phyloP scores from a whole-genome alignment of 2,329 filamentous ascomycete genomes.

The Anisogramma anomala region DNA sequence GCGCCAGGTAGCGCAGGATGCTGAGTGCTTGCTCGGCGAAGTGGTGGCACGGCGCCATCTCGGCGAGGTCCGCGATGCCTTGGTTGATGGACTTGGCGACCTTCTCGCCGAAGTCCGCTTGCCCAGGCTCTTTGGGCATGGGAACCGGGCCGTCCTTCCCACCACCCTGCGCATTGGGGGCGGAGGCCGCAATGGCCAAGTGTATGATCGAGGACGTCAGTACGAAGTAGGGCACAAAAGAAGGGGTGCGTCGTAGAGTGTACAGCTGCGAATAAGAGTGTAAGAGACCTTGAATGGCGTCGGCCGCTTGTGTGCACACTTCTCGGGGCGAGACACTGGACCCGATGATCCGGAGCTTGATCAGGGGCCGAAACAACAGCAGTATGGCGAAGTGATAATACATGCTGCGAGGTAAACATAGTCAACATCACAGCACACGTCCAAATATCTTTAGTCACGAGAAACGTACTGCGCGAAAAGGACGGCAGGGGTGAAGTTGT shows the following conservation, averaged over 20 bases:
- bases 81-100: constrained; percentile 37
- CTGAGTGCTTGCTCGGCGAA: constrained; percentile 50
- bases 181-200: constrained; percentile 38
- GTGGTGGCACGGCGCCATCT: constrained; percentile 50
- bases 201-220: constrained; percentile 51
- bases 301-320: constrained; percentile 51
- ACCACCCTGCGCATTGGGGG: constrained; percentile 1
- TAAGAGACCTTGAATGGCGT: constrained; percentile 45
- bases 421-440: constrained; percentile 9
- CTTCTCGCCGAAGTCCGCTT: constrained; percentile 3
- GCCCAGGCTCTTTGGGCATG: constrained; percentile 1
- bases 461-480: constrained; percentile 59
- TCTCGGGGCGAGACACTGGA: constrained; percentile 53
- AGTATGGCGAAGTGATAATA: constrained; percentile 60
- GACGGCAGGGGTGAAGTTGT: constrained; percentile 62
- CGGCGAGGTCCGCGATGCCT: constrained; percentile 44
- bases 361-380: constrained; percentile 62
- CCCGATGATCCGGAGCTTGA: constrained; percentile 51
- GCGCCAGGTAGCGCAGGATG: constrained; percentile 45
- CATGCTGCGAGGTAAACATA: constrained; percentile 36
- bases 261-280: constrained; percentile 48
- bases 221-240: constrained; percentile 52
- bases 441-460: not conserved
- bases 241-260: constrained; percentile 45
- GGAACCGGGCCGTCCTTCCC: constrained; percentile 12